Evolutionary conservation across 371 early-diverging fungal genomes (phyloP).

Genomic region (Lichtheimia hyalospora): DNA sequence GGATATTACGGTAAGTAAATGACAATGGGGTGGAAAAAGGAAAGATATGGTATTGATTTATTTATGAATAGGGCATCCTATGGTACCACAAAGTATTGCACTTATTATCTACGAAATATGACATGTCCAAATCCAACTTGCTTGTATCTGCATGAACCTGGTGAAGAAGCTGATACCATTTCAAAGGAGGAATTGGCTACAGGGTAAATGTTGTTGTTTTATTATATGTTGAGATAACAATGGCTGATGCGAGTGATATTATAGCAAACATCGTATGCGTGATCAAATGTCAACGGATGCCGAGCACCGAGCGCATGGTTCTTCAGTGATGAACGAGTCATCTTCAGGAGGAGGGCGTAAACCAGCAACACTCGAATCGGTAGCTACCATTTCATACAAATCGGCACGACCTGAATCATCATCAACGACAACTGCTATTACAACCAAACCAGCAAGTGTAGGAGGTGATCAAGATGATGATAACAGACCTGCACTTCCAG

Average conservation of each 20-base stretch:
- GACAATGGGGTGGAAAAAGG: neutral
- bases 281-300: constrained; percentile 50
- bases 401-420: constrained; percentile 10
- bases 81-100: constrained; percentile 98
- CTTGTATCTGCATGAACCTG: constrained; percentile 94
- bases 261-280: constrained; percentile 60
- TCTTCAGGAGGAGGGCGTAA: constrained; percentile 7
- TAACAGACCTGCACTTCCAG: constrained; percentile 60
- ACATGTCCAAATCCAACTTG: constrained; percentile 92
- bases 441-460: constrained; percentile 8
- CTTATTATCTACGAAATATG: constrained; percentile 89
- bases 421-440: neutral
- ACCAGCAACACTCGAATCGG: constrained; percentile 27
- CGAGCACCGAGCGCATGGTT: constrained; percentile 21
- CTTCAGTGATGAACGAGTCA: neutral
- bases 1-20: constrained; percentile 63
- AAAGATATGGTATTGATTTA: neutral
- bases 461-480: constrained; percentile 18
- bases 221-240: neutral
- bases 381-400: constrained; percentile 28
- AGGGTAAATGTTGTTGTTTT: constrained; percentile 34
- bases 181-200: constrained; percentile 65
- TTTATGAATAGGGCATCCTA: constrained; percentile 61
- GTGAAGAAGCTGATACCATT: constrained; percentile 83
- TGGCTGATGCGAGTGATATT: neutral